A percentile compares a stretch with the other conserved stretches of the same genome.
Conservation (phyloP, 2,329 filamentous ascomycete species). For the Colletotrichum sp. region DNA sequence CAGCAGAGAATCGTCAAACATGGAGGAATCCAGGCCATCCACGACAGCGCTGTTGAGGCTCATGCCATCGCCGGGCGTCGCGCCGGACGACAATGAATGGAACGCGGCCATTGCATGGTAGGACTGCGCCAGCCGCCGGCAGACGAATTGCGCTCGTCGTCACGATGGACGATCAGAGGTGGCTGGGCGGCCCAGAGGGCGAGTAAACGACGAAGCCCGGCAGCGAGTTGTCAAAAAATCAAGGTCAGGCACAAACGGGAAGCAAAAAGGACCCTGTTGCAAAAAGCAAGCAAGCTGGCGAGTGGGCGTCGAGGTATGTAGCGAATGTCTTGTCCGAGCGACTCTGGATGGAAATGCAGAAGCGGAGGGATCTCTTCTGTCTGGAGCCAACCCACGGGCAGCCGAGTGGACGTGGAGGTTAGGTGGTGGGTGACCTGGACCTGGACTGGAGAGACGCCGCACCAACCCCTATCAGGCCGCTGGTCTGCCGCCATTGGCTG, state of each 20-base stretch:
- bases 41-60: constrained; percentile 51
- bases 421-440: neutral
- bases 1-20: constrained; percentile 63
- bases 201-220: neutral
- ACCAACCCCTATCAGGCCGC: constrained; percentile 16
- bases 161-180: neutral
- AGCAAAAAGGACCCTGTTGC: neutral
- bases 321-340: constrained; percentile 13
- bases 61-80: constrained; percentile 51
- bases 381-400: neutral
- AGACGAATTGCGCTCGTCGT: constrained; percentile 11
- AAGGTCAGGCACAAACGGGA: neutral
- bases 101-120: constrained; percentile 63
- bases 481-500: constrained; percentile 5
- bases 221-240: neutral
- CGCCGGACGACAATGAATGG: constrained; percentile 57
- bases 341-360: constrained; percentile 6
- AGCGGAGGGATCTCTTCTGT: constrained; percentile 10
- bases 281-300: neutral
- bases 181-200: neutral
- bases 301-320: neutral
- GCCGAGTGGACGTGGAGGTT: constrained; percentile 2
- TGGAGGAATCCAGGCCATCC: constrained; percentile 56
- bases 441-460: neutral
- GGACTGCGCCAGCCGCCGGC: constrained; percentile 27